Conservation (phyloP, 1,284 basidiomycete species). For the Trametes sp. region DNA sequence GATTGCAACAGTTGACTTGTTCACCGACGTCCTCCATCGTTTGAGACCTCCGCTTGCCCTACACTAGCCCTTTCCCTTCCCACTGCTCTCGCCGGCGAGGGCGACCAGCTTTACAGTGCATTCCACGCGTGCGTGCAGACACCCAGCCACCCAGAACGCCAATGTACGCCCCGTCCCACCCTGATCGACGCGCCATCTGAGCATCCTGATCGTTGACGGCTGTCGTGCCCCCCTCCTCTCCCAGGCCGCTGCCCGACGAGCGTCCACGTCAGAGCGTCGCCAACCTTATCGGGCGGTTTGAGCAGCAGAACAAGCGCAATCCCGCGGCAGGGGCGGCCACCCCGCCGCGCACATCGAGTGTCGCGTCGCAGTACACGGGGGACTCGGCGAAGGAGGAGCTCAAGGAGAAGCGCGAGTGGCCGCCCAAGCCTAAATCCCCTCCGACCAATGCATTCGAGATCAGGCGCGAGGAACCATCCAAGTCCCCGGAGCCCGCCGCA, state of each 20-base stretch:
- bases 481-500: constrained; percentile 22
- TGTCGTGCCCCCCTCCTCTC: neutral
- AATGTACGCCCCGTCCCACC: constrained; percentile 32
- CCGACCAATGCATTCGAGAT: constrained; percentile 19
- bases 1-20: constrained; percentile 31
- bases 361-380: constrained; percentile 59
- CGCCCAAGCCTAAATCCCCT: constrained; percentile 50
- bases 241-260: constrained; percentile 83
- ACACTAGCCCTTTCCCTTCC: constrained; percentile 25
- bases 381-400: constrained; percentile 69
- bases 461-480: constrained; percentile 9
- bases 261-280: constrained; percentile 81
- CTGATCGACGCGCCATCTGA: constrained; percentile 29
- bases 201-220: constrained; percentile 30
- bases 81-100: constrained; percentile 39
- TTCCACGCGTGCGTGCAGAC: constrained; percentile 29
- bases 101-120: constrained; percentile 28
- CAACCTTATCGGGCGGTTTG: constrained; percentile 84
- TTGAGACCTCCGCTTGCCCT: constrained; percentile 20
- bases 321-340: constrained; percentile 40
- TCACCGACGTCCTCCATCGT: constrained; percentile 30
- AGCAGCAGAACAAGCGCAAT: constrained; percentile 72
- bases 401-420: constrained; percentile 79
- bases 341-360: constrained; percentile 65
- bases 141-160: constrained; percentile 23